Evolutionary conservation across 352 stramenopile genomes (phyloP).

Genomic region (Pythium folliculosum): DNA sequence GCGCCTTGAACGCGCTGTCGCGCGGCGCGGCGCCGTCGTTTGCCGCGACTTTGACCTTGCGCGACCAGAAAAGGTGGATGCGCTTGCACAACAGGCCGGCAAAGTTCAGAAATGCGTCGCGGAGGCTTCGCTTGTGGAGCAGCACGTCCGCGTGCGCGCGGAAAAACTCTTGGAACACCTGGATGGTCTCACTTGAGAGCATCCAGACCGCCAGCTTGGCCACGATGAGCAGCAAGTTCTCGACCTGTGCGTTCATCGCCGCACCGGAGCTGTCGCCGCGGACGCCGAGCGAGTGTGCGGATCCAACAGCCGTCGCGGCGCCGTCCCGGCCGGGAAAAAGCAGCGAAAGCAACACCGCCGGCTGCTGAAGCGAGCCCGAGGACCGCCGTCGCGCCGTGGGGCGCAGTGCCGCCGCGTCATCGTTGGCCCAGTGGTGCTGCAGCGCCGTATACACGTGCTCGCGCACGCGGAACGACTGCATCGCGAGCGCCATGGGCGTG

Average conservation of each 20-base stretch:
- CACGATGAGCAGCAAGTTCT: conserved; percentile 37
- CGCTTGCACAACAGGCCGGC: conserved; percentile 15
- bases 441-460: conserved; percentile 16
- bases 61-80: conserved; percentile 14
- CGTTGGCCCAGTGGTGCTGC: conserved; percentile 9
- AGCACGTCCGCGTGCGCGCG: conserved; percentile 26
- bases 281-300: not conserved
- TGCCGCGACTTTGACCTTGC: conserved; percentile 4
- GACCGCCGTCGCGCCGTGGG: not conserved
- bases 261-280: not conserved
- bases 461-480: conserved; percentile 22
- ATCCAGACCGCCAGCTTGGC: conserved; percentile 36
- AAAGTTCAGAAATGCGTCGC: conserved; percentile 19
- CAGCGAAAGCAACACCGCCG: conserved; percentile 5
- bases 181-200: conserved; percentile 29
- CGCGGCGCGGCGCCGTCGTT: not conserved
- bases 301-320: not conserved
- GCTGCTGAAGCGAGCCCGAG: conserved; percentile 1
- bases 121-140: conserved; percentile 25
- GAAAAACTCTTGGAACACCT: conserved; percentile 31
- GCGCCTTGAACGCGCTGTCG: conserved; percentile 11
- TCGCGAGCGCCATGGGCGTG: conserved; percentile 1
- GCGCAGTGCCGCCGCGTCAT: not conserved
- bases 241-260: conserved; percentile 3
- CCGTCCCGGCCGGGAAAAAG: conserved; percentile 9